phyloP scores from a whole-genome alignment of 805 yeast species.

The Barnettozyma botsteinii region DNA sequence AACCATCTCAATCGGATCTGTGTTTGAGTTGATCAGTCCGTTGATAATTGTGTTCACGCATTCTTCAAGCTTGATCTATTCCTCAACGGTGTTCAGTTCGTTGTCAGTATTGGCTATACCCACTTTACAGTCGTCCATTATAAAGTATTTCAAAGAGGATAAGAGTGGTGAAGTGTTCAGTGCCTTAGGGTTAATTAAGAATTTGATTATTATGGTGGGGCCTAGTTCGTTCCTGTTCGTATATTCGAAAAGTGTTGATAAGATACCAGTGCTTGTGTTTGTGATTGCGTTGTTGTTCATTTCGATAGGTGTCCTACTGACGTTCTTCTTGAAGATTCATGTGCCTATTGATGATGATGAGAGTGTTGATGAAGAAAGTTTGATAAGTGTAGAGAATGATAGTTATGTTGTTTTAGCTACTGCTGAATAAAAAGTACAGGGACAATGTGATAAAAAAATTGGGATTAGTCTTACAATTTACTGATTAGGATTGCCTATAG shows the following conservation, averaged over 20 bases:
- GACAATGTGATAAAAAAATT: no score
- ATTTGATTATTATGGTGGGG: slow-evolving; percentile 38
- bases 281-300: slow-evolving; percentile 20
- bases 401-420: background rate
- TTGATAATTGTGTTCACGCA: slow-evolving; percentile 30
- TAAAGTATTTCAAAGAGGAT: slow-evolving; percentile 55
- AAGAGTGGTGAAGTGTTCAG: slow-evolving; percentile 71
- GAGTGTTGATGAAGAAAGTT: background rate
- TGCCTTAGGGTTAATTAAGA: slow-evolving; percentile 56
- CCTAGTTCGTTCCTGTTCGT: slow-evolving; percentile 45
- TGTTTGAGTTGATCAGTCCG: slow-evolving; percentile 36
- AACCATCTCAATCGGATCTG: slow-evolving; percentile 28
- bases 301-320: background rate
- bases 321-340: slow-evolving; percentile 10
- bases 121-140: slow-evolving; percentile 49
- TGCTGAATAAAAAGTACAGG: background rate
- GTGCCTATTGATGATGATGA: background rate
- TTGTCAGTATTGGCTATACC: slow-evolving; percentile 52
- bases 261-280: slow-evolving; percentile 35
- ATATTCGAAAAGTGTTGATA: slow-evolving; percentile 40
- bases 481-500: no score
- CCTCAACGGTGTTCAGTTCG: slow-evolving; percentile 34
- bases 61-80: slow-evolving; percentile 27
- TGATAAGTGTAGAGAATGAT: background rate
- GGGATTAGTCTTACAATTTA: no score